These are phyloP conservation scores for Salix purpurea DNA, from an alignment of 345 rosid genomes.

Conservation along the genomic window DNA sequence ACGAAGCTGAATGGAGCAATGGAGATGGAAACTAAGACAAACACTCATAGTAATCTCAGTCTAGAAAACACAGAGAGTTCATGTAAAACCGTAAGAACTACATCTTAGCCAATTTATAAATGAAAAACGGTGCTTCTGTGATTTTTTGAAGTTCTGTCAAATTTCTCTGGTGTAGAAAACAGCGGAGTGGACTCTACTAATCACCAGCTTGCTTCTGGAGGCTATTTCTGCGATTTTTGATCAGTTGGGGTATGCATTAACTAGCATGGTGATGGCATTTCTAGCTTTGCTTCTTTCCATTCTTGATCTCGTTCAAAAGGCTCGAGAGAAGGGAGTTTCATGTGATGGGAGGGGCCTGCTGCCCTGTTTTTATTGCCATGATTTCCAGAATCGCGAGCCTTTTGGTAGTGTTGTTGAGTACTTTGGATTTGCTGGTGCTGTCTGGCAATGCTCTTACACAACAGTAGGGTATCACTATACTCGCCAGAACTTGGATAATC, in stretches of 20 bases:
- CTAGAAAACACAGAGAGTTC: not conserved
- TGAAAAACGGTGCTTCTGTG: not conserved
- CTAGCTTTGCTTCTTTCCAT: not conserved
- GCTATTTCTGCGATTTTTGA: constrained; percentile 2
- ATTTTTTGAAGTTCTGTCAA: too few relatives aligned
- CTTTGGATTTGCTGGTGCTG: not conserved
- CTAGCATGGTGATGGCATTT: not conserved
- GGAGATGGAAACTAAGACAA: not conserved
- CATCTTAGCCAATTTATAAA: not conserved
- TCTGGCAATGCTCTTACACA: constrained; percentile 5
- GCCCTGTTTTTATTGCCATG: not conserved
- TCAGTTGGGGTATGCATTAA: not conserved
- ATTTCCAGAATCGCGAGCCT: not conserved
- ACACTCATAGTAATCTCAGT: not conserved
- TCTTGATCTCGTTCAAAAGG: not conserved
- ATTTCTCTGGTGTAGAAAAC: not conserved
- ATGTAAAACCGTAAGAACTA: not conserved
- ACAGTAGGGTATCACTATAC: not conserved
- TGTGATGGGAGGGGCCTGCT: not conserved
- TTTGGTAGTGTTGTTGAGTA: not conserved
- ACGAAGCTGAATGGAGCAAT: too few relatives aligned
- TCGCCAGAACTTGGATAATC: not conserved
- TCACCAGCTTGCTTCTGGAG: constrained; percentile 1
- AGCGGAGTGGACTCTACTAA: not conserved
- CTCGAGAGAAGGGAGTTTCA: not conserved